These are phyloP conservation scores for Lichtheimia ornata DNA, from an alignment of 371 early-diverging fungal genomes.

Conservation along the genomic window DNA sequence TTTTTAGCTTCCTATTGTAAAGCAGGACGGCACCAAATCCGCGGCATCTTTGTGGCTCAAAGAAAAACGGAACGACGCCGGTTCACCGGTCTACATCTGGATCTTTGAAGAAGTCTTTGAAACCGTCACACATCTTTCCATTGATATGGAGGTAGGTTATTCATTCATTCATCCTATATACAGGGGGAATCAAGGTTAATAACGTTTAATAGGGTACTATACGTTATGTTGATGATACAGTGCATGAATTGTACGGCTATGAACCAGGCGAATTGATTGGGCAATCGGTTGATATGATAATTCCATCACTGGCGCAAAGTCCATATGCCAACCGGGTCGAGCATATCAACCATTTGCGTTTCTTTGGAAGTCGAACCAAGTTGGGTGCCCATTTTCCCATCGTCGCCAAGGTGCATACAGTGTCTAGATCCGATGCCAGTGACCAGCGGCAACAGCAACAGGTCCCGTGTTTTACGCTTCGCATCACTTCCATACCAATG, in stretches of 20 bases:
- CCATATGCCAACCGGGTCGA: constrained; percentile 10
- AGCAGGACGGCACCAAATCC: constrained; percentile 57
- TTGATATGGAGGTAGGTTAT: constrained; percentile 29
- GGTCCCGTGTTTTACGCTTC: constrained; percentile 28
- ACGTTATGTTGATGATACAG: constrained; percentile 48
- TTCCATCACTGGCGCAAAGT: constrained; percentile 35
- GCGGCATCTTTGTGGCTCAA: constrained; percentile 74
- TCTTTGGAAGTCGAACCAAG: constrained; percentile 62
- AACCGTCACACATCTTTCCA: constrained; percentile 39
- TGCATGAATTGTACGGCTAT: constrained; percentile 60
- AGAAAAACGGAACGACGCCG: constrained; percentile 54
- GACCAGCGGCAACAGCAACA: constrained; percentile 9
- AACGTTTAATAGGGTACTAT: constrained; percentile 58
- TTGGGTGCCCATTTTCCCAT: constrained; percentile 63
- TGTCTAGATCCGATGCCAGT: constrained; percentile 16
- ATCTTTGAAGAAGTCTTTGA: constrained; percentile 73
- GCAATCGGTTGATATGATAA: constrained; percentile 39
- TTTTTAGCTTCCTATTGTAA: constrained; percentile 61
- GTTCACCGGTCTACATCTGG: constrained; percentile 66
- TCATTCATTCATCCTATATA: background rate
- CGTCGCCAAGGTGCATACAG: constrained; percentile 49
- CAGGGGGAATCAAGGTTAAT: too few relatives aligned
- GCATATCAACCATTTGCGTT: constrained; percentile 53
- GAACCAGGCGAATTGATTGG: constrained; percentile 49
- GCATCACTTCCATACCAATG: constrained; percentile 68